Base-by-base conservation (phyloP, 345 rosid genomes). In the Microcos paniculata region DNA sequence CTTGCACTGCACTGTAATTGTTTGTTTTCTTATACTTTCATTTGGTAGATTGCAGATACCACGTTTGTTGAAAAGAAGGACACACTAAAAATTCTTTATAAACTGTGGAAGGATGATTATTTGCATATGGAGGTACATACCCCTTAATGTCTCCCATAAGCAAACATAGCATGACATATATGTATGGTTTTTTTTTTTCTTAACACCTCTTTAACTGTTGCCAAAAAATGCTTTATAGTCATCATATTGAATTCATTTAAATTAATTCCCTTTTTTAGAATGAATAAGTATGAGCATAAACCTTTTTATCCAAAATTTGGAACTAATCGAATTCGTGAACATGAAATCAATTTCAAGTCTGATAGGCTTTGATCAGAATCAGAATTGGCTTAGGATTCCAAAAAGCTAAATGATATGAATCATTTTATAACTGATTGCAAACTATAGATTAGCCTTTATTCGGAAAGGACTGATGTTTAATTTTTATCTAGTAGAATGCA, bases 81-180 rank as follows among this genome's bases (percentile, higher is more conserved):
- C 48, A 76, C 94, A 0, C 74, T 87, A 1, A 87, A 79, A 66
- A 68, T 87, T 76, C 98, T 96, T 62, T 82, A 81, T 77, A 90
- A 84, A 88, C 52, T 92, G 83, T 91, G 96, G 98, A 88, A 92
- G 85, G 99, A 90, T 70, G 83, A 84, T 58, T 93, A 86, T 87
- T 79, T 96, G 80, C 87, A 84, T 63, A 88, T 93, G 96, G 96
- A 96, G 98, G 98, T 95, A 83, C 62, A 55, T 38, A 59, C 28
- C 7, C 21, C 59, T 76, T 70, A 45, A 6, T 71, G 51, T 65
- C 21, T 51, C 58, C 8, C 28, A 30, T 11, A 56, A 67, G 23
- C 4, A 23, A 66, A 24, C 52, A 43, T 43, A 66, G 15, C 8
- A 14, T 14, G 21, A 55, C 21, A 55, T 23, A 18, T 38, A 23